Conservation (phyloP, 2,329 filamentous ascomycete genomes). For the Ophiostoma triangulosporum region DNA sequence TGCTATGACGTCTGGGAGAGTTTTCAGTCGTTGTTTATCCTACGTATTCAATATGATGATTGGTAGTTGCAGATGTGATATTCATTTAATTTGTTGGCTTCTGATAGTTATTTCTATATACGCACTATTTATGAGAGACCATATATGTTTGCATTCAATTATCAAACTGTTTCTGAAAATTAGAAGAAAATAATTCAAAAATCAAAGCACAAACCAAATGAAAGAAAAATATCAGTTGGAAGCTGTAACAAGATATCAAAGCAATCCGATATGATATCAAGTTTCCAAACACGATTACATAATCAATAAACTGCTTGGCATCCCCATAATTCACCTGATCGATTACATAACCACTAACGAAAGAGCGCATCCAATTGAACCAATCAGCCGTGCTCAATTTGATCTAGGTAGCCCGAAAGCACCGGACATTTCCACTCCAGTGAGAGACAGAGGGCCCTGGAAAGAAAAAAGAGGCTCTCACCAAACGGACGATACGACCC, state of each 20-base stretch:
- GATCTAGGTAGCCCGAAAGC: slow-evolving; percentile 1
- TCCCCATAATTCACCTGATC: background rate
- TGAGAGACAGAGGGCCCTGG: background rate
- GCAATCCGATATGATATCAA: too few species aligned
- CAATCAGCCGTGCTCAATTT: slow-evolving; percentile 2
- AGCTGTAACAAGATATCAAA: too few species aligned
- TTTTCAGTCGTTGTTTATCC: too few species aligned
- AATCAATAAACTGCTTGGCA: slow-evolving; percentile 20
- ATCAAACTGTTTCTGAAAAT: too few species aligned
- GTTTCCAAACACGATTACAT: background rate
- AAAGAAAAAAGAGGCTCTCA: slow-evolving; percentile 1
- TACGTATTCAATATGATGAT: too few species aligned
- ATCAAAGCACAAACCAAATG: background rate
- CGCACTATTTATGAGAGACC: too few species aligned
- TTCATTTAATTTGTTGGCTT: too few species aligned
- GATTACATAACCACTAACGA: background rate
- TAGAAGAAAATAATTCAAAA: background rate
- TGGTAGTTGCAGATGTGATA: too few species aligned
- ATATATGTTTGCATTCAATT: too few species aligned
- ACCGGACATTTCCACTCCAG: background rate
- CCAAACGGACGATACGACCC: background rate
- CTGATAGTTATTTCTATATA: too few species aligned
- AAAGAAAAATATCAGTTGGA: background rate
- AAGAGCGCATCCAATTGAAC: background rate
- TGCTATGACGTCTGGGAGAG: too few species aligned